phyloP scores from a whole-genome alignment of 2,329 filamentous ascomycete species.

The Sporothrix inflata region DNA sequence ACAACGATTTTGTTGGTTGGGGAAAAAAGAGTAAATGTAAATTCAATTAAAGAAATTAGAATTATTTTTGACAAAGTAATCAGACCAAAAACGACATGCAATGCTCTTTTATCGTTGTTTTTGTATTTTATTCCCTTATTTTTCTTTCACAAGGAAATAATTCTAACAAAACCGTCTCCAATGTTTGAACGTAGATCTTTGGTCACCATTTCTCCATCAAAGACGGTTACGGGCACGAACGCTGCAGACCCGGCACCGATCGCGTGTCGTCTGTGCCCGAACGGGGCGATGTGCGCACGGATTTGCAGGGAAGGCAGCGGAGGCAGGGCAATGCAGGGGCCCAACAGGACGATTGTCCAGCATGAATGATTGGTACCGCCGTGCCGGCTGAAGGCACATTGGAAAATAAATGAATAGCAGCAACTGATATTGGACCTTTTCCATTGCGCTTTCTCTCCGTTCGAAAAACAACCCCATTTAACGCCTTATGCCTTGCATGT shows the following conservation, averaged over 20 bases:
- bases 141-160: not conserved
- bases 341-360: not conserved
- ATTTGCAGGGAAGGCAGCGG: not conserved
- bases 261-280: not conserved
- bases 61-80: too few species aligned
- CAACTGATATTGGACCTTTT: not conserved
- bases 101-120: too few species aligned
- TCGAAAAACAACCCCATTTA: not conserved
- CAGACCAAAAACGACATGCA: too few species aligned
- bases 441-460: not conserved
- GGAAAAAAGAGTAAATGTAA: too few species aligned
- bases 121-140: not conserved
- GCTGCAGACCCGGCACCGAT: conserved; percentile 15
- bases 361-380: conserved; percentile 2
- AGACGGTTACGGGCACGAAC: conserved; percentile 7
- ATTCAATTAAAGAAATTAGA: too few species aligned
- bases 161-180: not conserved
- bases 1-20: not conserved
- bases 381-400: conserved; percentile 13
- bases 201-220: not conserved
- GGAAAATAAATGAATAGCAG: not conserved
- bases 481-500: conserved; percentile 6
- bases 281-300: not conserved
- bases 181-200: not conserved
- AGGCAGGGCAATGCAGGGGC: not conserved